Evolutionary conservation across 768 basidiomycete genomes (phyloP).

Genomic region (Daedalea quercina): DNA sequence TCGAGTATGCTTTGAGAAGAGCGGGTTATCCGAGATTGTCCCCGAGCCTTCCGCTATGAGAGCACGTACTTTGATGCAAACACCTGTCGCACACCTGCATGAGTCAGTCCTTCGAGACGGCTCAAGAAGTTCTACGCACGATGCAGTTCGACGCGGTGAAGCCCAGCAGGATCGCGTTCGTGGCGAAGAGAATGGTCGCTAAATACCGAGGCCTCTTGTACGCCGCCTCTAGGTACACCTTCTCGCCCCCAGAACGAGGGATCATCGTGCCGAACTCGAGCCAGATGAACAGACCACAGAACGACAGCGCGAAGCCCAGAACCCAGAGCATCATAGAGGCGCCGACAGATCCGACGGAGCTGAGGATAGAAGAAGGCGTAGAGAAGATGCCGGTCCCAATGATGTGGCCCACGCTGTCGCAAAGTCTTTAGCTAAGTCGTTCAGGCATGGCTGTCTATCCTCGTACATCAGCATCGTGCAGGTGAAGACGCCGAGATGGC

Average conservation of each 20-base stretch:
- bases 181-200: slow-evolving; percentile 29
- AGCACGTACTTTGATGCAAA: not conserved
- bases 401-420: slow-evolving; percentile 40
- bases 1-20: slow-evolving; percentile 37
- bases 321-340: slow-evolving; percentile 62
- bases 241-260: slow-evolving; percentile 56
- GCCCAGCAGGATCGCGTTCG: slow-evolving; percentile 27
- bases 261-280: slow-evolving; percentile 61
- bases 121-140: slow-evolving; percentile 7
- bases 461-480: slow-evolving; percentile 23
- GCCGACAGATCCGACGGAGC: slow-evolving; percentile 50
- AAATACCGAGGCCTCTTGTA: slow-evolving; percentile 32
- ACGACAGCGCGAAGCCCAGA: slow-evolving; percentile 50
- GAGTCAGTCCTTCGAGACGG: not conserved
- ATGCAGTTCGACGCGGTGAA: slow-evolving; percentile 30
- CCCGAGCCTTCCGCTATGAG: too few relatives aligned
- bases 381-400: slow-evolving; percentile 65
- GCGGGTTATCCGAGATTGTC: too few relatives aligned
- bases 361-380: slow-evolving; percentile 52
- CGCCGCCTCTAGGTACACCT: slow-evolving; percentile 54
- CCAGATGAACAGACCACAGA: slow-evolving; percentile 57
- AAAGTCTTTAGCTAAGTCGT: too few relatives aligned
- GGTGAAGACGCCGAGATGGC: slow-evolving; percentile 49
- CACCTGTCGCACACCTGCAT: not conserved
- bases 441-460: too few relatives aligned